A percentile compares a stretch with the other conserved stretches of the same genome.
Conservation (phyloP, 2,329 filamentous ascomycete species). For the Calycina marina region DNA sequence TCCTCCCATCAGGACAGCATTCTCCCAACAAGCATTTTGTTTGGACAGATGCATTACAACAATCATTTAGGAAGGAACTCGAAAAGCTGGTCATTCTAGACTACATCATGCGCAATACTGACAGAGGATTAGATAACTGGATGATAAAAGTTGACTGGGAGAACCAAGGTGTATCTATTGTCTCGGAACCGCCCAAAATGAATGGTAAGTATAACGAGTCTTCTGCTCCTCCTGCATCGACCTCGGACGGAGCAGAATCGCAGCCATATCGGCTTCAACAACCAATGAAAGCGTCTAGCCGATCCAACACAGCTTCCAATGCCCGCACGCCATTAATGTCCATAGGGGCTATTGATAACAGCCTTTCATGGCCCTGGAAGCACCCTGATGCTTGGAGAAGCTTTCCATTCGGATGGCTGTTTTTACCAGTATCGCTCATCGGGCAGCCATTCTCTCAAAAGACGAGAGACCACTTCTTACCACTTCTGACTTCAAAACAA, state of each 20-base stretch:
- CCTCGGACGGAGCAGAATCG: conserved; percentile 22
- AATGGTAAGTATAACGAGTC: conserved; percentile 40
- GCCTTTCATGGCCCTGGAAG: conserved; percentile 76
- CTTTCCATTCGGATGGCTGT: conserved; percentile 97
- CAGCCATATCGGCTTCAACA: conserved; percentile 66
- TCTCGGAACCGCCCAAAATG: conserved; percentile 63
- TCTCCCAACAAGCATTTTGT: conserved; percentile 36
- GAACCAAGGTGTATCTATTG: conserved; percentile 68
- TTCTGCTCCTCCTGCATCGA: conserved; percentile 32
- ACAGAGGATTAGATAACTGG: conserved; percentile 95
- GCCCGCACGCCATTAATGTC: conserved; percentile 37
- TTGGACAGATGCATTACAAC: conserved; percentile 81
- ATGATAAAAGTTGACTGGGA: conserved; percentile 96
- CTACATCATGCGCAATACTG: conserved; percentile 98
- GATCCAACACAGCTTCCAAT: conserved; percentile 24
- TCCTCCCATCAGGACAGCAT: conserved; percentile 15
- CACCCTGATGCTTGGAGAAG: conserved; percentile 60
- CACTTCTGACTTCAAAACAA: conserved; percentile 78
- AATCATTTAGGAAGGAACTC: conserved; percentile 84
- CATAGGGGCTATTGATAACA: conserved; percentile 94
- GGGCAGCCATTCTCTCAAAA: conserved; percentile 91
- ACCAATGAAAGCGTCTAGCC: conserved; percentile 64
- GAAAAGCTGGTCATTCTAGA: conserved; percentile 96
- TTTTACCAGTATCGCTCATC: conserved; percentile 89
- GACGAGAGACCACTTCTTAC: conserved; percentile 89